These are phyloP conservation scores for Hydnomerulius pinastri DNA, from an alignment of 768 basidiomycete genomes.

Conservation along the genomic window DNA sequence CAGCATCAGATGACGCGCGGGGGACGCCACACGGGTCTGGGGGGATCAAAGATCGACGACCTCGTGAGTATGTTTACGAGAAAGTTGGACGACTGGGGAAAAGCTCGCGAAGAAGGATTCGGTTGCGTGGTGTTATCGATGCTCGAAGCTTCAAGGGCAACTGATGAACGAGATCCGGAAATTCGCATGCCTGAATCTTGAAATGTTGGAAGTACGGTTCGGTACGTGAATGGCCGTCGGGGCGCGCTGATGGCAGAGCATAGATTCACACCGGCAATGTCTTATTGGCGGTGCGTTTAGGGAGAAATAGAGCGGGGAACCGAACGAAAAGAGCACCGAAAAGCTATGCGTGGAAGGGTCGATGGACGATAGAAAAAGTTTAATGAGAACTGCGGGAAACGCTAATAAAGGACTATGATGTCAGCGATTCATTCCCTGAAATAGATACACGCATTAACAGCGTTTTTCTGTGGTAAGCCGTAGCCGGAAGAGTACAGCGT, in stretches of 20 bases:
- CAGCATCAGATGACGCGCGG: background rate
- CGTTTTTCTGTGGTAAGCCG: background rate
- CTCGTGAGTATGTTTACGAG: background rate
- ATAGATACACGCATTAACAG: constrained; percentile 7
- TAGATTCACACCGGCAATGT: too few species aligned
- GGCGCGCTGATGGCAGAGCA: too few species aligned
- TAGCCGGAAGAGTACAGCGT: background rate
- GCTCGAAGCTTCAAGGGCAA: background rate
- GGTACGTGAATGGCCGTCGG: too few species aligned
- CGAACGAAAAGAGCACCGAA: too few species aligned
- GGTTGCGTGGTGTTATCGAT: background rate
- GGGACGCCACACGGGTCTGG: background rate
- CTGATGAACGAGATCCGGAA: background rate
- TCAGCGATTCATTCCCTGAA: background rate
- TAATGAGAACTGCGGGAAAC: background rate
- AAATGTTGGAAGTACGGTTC: background rate
- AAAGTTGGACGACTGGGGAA: too few species aligned
- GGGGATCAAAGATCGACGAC: background rate
- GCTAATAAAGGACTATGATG: background rate
- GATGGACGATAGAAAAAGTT: background rate
- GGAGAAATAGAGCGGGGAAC: background rate
- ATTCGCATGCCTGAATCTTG: background rate
- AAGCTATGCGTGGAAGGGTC: background rate
- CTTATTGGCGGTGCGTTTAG: too few species aligned
- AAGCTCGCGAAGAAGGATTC: too few species aligned